Evolutionary conservation across 768 basidiomycete genomes (phyloP), one percentile per base, ranked within the genome.

Genomic region (Mycena leptocephala): DNA sequence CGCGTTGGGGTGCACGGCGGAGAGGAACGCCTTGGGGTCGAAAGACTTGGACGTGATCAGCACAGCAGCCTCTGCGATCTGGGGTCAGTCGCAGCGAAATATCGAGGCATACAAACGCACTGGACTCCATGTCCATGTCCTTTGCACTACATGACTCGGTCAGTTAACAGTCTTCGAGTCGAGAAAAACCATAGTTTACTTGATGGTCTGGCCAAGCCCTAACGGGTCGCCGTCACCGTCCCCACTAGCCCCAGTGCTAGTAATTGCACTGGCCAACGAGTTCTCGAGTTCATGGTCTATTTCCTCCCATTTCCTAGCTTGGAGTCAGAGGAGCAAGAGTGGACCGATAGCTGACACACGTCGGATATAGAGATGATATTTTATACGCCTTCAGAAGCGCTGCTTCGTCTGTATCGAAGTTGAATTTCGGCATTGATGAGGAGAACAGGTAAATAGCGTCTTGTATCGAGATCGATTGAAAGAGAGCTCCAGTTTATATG

Each of bases 21-120:
- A 96, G 18, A 99, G 89, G 84, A 98, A 99, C 1, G 92, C 91
- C 83, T 98, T 99, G 9, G 98, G 97, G 82, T 99, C 96, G 87
- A 99, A 99, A 2, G 96, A 93, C 82, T 99, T 99, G 39, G 97
- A 98, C 5, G 93, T 93, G 20, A 99, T 92, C 46, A 96, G 88
- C 72, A 97, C 93, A 13, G 95, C 88, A 8, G 96, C 92, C 88
- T 95, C 95, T 96, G 80, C 48, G 30, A 46, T 13, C 16, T 32
- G 37, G 32, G 32, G 33, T 75, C 61, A 37, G 37, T 35, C n/a
- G 28, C 24, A 11, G 20, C 28, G 32, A 55, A 30, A 46, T 10
- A 20, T 20, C 5, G 6, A 20, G 58, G 2, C n/a, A 20, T n/a
- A 10, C 10, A 11, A 33, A 84, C 93, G 83, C 83, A 96, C 96